Evolutionary conservation across 805 yeast genomes (phyloP).

Genomic region (Ogataea angusta): DNA sequence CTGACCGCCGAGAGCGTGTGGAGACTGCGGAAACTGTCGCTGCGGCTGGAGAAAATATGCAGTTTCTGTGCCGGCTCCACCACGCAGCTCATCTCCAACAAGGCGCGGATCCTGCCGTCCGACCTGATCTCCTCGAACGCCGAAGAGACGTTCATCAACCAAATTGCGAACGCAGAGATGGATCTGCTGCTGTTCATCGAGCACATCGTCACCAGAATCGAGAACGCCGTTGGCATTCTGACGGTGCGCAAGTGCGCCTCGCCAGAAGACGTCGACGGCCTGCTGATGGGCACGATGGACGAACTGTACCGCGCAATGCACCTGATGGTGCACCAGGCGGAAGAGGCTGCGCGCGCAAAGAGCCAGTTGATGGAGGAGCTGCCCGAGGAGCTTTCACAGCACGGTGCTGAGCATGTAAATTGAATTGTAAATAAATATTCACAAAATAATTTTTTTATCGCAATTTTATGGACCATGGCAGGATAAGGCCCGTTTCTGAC

Average conservation of each 20-base stretch:
- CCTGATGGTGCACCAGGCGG: constrained; percentile 3
- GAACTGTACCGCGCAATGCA: constrained; percentile 23
- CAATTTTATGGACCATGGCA: constrained; percentile 4
- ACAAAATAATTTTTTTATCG: not conserved
- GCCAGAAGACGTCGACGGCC: constrained; percentile 5
- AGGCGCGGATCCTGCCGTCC: constrained; percentile 2
- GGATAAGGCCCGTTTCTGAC: not conserved
- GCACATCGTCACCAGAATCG: constrained; percentile 66
- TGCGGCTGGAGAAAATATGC: constrained; percentile 57
- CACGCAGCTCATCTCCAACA: constrained; percentile 20
- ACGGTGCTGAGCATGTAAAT: not conserved
- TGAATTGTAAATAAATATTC: not conserved
- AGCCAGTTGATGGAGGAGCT: not conserved
- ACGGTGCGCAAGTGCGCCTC: constrained; percentile 37
- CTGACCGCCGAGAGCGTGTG: constrained; percentile 28
- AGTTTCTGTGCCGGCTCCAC: constrained; percentile 39
- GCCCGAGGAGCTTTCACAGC: not conserved
- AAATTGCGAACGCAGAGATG: constrained; percentile 21
- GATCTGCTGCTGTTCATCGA: constrained; percentile 59
- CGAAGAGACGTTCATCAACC: constrained; percentile 17
- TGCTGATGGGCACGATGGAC: constrained; percentile 13
- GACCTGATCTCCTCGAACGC: constrained; percentile 18
- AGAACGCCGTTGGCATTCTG: constrained; percentile 49
- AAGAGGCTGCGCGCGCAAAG: constrained; percentile 1
- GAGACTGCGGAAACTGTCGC: constrained; percentile 49